Base-by-base conservation (phyloP, 495 filamentous ascomycete genomes). In the Aspergillus homomorphus region DNA sequence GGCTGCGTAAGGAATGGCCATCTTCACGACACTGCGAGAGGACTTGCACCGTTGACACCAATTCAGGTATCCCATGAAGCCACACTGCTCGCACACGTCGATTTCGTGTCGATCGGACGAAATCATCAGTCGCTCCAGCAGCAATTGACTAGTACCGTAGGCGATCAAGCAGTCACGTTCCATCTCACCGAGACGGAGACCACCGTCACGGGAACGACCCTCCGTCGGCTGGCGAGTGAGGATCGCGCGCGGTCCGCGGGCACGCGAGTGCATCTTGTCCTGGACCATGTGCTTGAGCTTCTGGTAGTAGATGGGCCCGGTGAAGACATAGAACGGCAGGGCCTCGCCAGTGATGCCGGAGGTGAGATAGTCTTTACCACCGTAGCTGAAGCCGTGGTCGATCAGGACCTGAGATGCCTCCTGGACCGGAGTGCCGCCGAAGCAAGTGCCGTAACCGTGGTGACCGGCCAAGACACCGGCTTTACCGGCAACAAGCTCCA, bases 271-370 rank as follows among this genome's bases (percentile, higher is more conserved):
- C 93, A 99, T 97, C 81, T 99, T 99, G 66, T 99, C 94, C 70
- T 96, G 91, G 28, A 99, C 94, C 94, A 99, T 99, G 84, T 99
- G 94, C 84, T 98, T 99, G 45, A 99, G 85, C 65, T 96, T 96
- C 80, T 99, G 94, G 81, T 99, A 99, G 81, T 96, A 99, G 73
- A 97, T 98, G 4, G 94, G 94, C 0, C 94, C 94, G 65, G 93
- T 95, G 82, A 97, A 99, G 73, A 99, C 92, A 68, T 99, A 98
- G 41, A 91, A 92, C 46, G 93, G 90, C 19, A 97, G 81, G 1
- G 88, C 81, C 75, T 98, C 93, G 65, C 94, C 94, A 0, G 95
- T 98, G 70, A 98, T 96, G 46, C 93, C 93, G 3, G 85, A 90
- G 1, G 93, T 98, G 53, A 99, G 84, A 74, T 91, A 96, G 71